Base-by-base conservation (phyloP, 441 rosid genomes). In the Mallotus repandus region DNA sequence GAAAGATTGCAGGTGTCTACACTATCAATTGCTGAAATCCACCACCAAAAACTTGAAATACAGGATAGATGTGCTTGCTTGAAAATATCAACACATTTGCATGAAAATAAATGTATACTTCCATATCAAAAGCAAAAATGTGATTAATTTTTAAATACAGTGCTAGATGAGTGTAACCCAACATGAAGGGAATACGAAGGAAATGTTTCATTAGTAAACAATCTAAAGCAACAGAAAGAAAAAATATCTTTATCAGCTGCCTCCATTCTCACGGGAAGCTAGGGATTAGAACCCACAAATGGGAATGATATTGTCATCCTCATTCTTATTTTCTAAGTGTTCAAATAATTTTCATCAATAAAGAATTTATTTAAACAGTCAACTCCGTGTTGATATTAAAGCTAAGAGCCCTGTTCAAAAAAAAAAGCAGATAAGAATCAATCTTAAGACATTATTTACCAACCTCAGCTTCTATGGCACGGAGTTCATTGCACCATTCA, bases 381-480 rank as follows among this genome's bases (percentile, higher is more conserved):
- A 43, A 18, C 32, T 38, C 53, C 50, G 5, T 4, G 55, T 25
- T 9, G 35, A 55, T 38, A 13, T 53, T 48, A 64, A 15, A 59
- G n/a, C 18, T 50, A 61, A 52, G 22, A 46, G 58, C 49, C 10
- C 22, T 35, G 38, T 35, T 35, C 38, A 35, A 38, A 38, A 38
- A 38, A 38, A 38, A 4, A 38, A 38, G 53, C 3, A 59, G n/a
- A 7, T 50, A 61, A 52, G 18, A 46, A 50, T 35, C 10, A 41
- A 4, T 41, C 22, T 19, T 4, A 68, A 62, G 69, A 52, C 61
- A 73, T 19, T 57, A 71, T 69, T 74, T 66, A 75, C 80, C 86
- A 78, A 91, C 98, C 93, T 93, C 94, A 64, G 92, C 96, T 87
- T 95, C 98, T 86, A 93, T 90, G 53, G 95, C 92, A 69, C 90